These are phyloP conservation scores for Pachysandra terminalis DNA, from an alignment of 164 flowering plant genomes.

Conservation along the genomic window DNA sequence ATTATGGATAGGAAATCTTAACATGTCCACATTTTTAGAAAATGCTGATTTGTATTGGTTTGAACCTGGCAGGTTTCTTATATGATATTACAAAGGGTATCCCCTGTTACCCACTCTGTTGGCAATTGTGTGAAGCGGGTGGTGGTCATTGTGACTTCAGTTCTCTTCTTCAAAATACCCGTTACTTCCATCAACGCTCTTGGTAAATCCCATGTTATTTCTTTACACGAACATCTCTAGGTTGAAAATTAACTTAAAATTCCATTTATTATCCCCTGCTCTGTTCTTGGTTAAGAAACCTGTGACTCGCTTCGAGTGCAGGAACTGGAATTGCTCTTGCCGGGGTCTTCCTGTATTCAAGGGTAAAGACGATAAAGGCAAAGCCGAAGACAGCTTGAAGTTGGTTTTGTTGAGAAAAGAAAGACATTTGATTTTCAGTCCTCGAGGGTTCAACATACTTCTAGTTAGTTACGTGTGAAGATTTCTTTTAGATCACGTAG, in stretches of 20 bases:
- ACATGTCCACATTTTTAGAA: neutral
- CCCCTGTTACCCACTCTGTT: slow-evolving; percentile 95
- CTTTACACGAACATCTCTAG: neutral
- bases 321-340: slow-evolving; percentile 93
- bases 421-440: neutral
- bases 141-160: slow-evolving; percentile 88
- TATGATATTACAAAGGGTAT: slow-evolving; percentile 87
- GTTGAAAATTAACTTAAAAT: neutral
- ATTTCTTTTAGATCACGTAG: slow-evolving; percentile 4
- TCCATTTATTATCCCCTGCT: neutral
- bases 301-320: slow-evolving; percentile 23
- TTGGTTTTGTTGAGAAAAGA: neutral
- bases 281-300: neutral
- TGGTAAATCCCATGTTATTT: slow-evolving; percentile 40
- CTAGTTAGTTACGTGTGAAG: neutral
- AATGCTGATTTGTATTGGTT: slow-evolving; percentile 7
- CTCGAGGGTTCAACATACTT: neutral
- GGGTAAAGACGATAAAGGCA: slow-evolving; percentile 78
- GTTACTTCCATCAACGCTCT: slow-evolving; percentile 72
- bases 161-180: slow-evolving; percentile 83
- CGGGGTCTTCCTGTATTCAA: slow-evolving; percentile 90
- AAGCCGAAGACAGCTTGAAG: slow-evolving; percentile 58
- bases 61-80: slow-evolving; percentile 73
- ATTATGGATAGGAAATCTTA: neutral
- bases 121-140: slow-evolving; percentile 97